Evolutionary conservation across 78 protist species (phyloP).

Genomic region (Dictyostelium intermedium): DNA sequence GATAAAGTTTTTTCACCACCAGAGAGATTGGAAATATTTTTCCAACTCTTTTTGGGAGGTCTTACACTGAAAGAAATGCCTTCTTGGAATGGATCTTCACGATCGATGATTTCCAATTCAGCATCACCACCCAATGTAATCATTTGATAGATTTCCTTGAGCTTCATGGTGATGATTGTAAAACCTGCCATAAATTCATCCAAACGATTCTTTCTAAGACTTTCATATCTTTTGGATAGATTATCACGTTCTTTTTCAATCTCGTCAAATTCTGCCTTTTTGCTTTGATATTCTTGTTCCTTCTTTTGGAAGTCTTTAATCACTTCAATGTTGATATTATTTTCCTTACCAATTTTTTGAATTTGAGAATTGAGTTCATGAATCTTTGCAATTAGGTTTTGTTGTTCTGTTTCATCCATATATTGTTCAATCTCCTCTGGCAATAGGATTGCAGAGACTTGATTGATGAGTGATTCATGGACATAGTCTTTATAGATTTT

Average conservation of each 20-base stretch:
- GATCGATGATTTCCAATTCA: conserved; percentile 99
- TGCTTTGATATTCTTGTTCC: conserved; percentile 74
- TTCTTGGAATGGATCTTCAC: conserved; percentile 98
- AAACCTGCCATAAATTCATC: conserved; percentile 99
- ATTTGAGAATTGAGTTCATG: background rate
- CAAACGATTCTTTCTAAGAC: conserved; percentile 88
- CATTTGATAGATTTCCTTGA: conserved; percentile 97
- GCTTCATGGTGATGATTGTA: conserved; percentile 87
- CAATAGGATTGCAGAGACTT: background rate
- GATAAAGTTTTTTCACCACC: conserved; percentile 99
- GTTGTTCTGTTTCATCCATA: background rate
- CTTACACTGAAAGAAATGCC: conserved; percentile 97
- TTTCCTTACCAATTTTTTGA: background rate
- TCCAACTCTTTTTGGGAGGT: conserved; percentile 99
- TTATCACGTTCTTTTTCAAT: conserved; percentile 83
- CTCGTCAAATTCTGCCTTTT: conserved; percentile 75
- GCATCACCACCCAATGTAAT: conserved; percentile 99
- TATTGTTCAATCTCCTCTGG: conserved; percentile 23
- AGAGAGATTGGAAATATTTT: conserved; percentile 97
- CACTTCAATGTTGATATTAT: conserved; percentile 81
- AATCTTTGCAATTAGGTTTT: background rate
- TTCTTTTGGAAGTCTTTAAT: conserved; percentile 85
- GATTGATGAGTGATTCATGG: background rate
- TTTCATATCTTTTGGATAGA: conserved; percentile 59
- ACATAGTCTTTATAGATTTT: conserved; percentile 1